Percentiles rank a stretch among this genome's conserved stretches.
These are phyloP conservation scores for Neostapfia colusana DNA, from an alignment of 176 grass and related monocot species.

Conservation along the genomic window DNA sequence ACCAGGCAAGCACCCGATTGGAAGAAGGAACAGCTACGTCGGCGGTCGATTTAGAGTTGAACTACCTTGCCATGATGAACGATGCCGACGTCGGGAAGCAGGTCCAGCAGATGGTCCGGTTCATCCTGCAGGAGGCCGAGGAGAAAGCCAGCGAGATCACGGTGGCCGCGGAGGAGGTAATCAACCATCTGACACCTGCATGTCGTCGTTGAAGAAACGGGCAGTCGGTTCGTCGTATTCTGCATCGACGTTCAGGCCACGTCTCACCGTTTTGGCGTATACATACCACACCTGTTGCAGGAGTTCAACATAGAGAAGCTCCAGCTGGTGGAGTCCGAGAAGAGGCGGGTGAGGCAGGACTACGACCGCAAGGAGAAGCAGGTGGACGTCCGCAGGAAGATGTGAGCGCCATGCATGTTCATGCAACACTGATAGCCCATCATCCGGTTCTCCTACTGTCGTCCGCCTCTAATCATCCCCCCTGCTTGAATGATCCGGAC, in stretches of 20 bases:
- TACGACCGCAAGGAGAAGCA: slow-evolving; percentile 86
- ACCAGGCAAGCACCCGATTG: background rate
- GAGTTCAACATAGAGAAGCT: slow-evolving; percentile 92
- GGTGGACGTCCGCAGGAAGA: slow-evolving; percentile 73
- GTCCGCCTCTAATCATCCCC: too few relatives aligned
- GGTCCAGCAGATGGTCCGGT: slow-evolving; percentile 82
- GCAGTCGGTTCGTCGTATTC: too few relatives aligned
- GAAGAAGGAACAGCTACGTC: background rate
- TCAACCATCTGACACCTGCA: background rate
- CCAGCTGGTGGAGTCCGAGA: slow-evolving; percentile 75
- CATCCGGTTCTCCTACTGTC: too few relatives aligned
- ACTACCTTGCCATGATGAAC: slow-evolving; percentile 69
- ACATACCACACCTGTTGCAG: slow-evolving; percentile 8
- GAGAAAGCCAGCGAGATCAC: slow-evolving; percentile 89
- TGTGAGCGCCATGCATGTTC: slow-evolving; percentile 38
- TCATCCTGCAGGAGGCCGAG: slow-evolving; percentile 87
- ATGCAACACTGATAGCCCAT: too few relatives aligned
- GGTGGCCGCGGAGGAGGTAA: slow-evolving; percentile 70
- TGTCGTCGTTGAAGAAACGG: too few relatives aligned
- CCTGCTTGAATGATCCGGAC: background rate
- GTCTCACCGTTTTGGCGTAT: background rate
- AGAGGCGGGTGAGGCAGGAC: slow-evolving; percentile 61
- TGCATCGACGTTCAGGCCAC: too few relatives aligned
- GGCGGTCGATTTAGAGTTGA: background rate
- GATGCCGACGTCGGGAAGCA: slow-evolving; percentile 77